phyloP scores from a whole-genome alignment of 2,329 filamentous ascomycete species.

The Xylariales sp. region DNA sequence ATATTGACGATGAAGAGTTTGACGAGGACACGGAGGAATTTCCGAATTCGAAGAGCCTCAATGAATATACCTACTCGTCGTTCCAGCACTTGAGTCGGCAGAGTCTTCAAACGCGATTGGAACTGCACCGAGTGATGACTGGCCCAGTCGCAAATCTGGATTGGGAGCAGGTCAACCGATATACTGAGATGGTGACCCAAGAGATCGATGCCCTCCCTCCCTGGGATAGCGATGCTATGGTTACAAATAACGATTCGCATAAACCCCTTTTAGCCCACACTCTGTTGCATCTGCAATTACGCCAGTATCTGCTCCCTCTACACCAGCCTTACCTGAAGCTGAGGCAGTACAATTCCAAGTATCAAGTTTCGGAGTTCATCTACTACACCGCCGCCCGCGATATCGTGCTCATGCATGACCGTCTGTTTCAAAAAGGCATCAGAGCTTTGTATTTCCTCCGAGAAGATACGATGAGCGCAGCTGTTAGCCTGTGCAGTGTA shows the following conservation, averaged over 20 bases:
- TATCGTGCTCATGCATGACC: slow-evolving; percentile 58
- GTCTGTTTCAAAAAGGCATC: slow-evolving; percentile 54
- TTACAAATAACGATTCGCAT: slow-evolving; percentile 34
- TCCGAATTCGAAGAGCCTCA: slow-evolving; percentile 44
- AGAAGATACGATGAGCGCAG: slow-evolving; percentile 55
- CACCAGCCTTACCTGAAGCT: slow-evolving; percentile 58
- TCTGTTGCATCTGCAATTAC: slow-evolving; percentile 54
- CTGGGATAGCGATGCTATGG: slow-evolving; percentile 37
- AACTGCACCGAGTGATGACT: slow-evolving; percentile 52
- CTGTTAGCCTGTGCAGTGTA: slow-evolving; percentile 58
- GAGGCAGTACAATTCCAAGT: slow-evolving; percentile 55
- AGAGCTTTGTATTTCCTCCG: slow-evolving; percentile 56
- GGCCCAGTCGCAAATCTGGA: slow-evolving; percentile 51
- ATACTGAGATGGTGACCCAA: slow-evolving; percentile 56
- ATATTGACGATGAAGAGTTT: slow-evolving; percentile 55
- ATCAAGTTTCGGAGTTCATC: slow-evolving; percentile 59
- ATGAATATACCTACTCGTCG: slow-evolving; percentile 54
- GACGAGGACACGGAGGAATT: slow-evolving; percentile 47
- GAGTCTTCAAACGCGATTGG: slow-evolving; percentile 51
- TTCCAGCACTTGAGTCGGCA: slow-evolving; percentile 55
- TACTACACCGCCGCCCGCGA: slow-evolving; percentile 61
- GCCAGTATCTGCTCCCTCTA: slow-evolving; percentile 58
- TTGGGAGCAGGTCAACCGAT: slow-evolving; percentile 58
- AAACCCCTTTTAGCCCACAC: slow-evolving; percentile 57
- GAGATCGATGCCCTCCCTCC: slow-evolving; percentile 57